Evolutionary conservation across 306 rosid genomes (phyloP), one percentile per base, ranked within the genome.

Genomic region (Myrica gale): DNA sequence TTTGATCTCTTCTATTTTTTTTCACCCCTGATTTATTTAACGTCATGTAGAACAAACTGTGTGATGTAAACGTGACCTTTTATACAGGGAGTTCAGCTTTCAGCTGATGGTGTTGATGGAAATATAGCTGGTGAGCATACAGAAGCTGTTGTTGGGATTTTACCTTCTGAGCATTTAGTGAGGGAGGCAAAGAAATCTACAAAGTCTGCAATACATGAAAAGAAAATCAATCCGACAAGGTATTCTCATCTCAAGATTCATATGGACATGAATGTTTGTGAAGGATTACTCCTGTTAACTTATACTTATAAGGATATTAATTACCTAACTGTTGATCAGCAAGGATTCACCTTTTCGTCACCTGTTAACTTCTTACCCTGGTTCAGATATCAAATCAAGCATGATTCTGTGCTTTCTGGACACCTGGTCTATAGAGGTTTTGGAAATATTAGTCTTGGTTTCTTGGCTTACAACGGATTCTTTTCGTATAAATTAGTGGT

Each of bases 31-130:
- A 60, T 9, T 62, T 32, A 10, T 69, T 70, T 62, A 5, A 51
- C 46, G 17, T 77, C 39, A 20, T 51, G 32, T 44, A 62, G 19
- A 84, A 77, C 62, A 66, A 66, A 45, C 54, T 78, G 65, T 62
- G 51, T 80, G 62, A 77, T 70, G 72, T 50, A 52, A 72, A 16
- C 12, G 15, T 52, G 79, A 71, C 41, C 73, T 47, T 82, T 67
- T 84, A 51, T 56, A 20, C 78, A 93, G 98, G 93, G 85, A 71
- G 88, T 83, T 74, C 81, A 74, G 72, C 85, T 89, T 88, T 82
- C 97, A 21, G 81, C 84, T 23, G 91, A 81, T 78, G 85, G 79
- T 75, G 58, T 78, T 82, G 69, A 69, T 74, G 89, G 88, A 85
- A 88, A 78, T 69, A 45, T 78, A 71, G 83, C 80, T 63, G 84